Conservation (phyloP, 371 early-diverging fungal genomes). For the Mucor saturninus region DNA sequence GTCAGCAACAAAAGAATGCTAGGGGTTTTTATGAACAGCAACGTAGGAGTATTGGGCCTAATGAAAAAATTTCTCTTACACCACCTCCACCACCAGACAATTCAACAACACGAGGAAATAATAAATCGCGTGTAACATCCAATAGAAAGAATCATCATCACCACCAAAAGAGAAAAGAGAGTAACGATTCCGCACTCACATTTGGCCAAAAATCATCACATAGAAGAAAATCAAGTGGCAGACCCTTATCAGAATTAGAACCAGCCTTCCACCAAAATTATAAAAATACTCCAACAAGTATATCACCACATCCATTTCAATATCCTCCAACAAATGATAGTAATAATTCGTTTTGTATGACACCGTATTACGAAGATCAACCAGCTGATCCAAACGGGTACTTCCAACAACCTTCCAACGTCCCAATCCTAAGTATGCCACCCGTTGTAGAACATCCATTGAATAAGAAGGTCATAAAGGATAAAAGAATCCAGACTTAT, state of each 20-base stretch:
- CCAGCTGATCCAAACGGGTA: neutral
- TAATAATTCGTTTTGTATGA: constrained; percentile 22
- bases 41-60: constrained; percentile 6
- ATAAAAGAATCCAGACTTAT: constrained; percentile 43
- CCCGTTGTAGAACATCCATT: constrained; percentile 31
- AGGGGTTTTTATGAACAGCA: constrained; percentile 3
- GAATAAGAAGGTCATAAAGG: constrained; percentile 39
- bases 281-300: constrained; percentile 23
- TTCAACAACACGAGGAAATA: constrained; percentile 10
- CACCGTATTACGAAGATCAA: constrained; percentile 22
- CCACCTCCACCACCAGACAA: constrained; percentile 16
- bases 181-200: constrained; percentile 21
- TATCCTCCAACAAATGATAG: constrained; percentile 5
- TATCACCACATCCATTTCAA: constrained; percentile 22
- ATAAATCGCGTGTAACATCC: constrained; percentile 16
- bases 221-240: constrained; percentile 16
- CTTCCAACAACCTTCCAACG: neutral
- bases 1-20: constrained; percentile 3
- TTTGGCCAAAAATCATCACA: constrained; percentile 17
- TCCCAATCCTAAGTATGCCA: constrained; percentile 22
- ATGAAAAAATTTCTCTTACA: constrained; percentile 17
- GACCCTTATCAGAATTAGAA: constrained; percentile 16
- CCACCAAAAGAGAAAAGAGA: constrained; percentile 17
- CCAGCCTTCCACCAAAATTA: constrained; percentile 7
- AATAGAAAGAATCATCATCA: neutral